Evolutionary conservation across 2,329 filamentous ascomycete genomes (phyloP).

Genomic region (Diaporthe vexans): DNA sequence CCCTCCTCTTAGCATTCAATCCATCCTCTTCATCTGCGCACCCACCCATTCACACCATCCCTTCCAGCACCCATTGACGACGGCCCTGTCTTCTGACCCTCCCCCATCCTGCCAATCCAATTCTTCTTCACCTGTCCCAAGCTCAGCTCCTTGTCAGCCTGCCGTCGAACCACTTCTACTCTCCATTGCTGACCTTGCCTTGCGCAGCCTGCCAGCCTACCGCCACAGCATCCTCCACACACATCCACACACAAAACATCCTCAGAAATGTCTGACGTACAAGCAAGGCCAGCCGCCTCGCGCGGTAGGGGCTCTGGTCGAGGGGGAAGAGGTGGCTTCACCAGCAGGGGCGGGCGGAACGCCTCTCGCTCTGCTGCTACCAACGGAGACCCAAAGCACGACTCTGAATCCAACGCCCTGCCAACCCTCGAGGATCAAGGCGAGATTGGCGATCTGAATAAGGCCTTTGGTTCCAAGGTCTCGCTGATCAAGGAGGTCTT

Average conservation of each 20-base stretch:
- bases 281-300: slow-evolving; percentile 84
- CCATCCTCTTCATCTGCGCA: slow-evolving; percentile 19
- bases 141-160: slow-evolving; percentile 23
- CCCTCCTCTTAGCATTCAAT: slow-evolving; percentile 18
- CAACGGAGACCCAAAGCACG: slow-evolving; percentile 80
- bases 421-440: slow-evolving; percentile 82
- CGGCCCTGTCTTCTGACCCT: slow-evolving; percentile 14
- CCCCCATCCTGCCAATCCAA: slow-evolving; percentile 29
- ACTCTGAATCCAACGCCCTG: slow-evolving; percentile 68
- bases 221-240: slow-evolving; percentile 11
- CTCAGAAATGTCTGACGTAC: slow-evolving; percentile 90
- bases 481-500: slow-evolving; percentile 91
- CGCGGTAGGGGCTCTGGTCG: slow-evolving; percentile 82
- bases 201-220: slow-evolving; percentile 27
- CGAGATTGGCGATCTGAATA: slow-evolving; percentile 92
- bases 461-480: slow-evolving; percentile 85
- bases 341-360: slow-evolving; percentile 81
- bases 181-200: slow-evolving; percentile 26
- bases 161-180: slow-evolving; percentile 14
- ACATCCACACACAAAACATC: slow-evolving; percentile 52
- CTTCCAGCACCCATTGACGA: slow-evolving; percentile 31
- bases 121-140: slow-evolving; percentile 17
- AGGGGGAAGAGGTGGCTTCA: slow-evolving; percentile 40
- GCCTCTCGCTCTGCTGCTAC: slow-evolving; percentile 69
- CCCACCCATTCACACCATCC: slow-evolving; percentile 22